Evolutionary conservation across 345 rosid genomes (phyloP).

Genomic region (Gossypium anomalum): DNA sequence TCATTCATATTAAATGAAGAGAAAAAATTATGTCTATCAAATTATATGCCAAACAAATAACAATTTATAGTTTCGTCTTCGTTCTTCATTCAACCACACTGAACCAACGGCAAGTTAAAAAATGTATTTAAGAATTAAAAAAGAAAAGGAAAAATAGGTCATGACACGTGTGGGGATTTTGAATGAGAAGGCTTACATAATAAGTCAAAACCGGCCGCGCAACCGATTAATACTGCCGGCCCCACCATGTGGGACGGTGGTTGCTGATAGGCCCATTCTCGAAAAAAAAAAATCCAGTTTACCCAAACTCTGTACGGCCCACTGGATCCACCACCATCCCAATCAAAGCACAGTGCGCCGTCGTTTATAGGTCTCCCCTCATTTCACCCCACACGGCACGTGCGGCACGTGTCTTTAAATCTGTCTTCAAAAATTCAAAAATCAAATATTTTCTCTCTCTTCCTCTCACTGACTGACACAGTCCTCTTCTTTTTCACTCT

Average conservation of each 20-base stretch:
- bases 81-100: no score
- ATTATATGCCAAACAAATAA: no score
- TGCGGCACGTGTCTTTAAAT: constrained; percentile 6
- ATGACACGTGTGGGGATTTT: background rate
- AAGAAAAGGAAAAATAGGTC: no score
- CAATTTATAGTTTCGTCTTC: no score
- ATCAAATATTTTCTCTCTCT: background rate
- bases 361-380: background rate
- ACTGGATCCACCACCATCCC: background rate
- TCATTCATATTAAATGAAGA: no score
- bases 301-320: background rate
- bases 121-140: no score
- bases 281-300: background rate
- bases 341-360: background rate
- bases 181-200: background rate
- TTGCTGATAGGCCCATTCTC: background rate
- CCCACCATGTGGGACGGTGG: constrained; percentile 27
- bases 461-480: background rate
- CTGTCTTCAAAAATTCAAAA: constrained; percentile 16
- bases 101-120: no score
- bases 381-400: background rate
- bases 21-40: no score
- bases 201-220: background rate
- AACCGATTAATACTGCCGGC: background rate
- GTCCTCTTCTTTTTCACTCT: constrained; percentile 11